Evolutionary conservation across 441 rosid species (phyloP).

Genomic region (Breynia disticha): DNA sequence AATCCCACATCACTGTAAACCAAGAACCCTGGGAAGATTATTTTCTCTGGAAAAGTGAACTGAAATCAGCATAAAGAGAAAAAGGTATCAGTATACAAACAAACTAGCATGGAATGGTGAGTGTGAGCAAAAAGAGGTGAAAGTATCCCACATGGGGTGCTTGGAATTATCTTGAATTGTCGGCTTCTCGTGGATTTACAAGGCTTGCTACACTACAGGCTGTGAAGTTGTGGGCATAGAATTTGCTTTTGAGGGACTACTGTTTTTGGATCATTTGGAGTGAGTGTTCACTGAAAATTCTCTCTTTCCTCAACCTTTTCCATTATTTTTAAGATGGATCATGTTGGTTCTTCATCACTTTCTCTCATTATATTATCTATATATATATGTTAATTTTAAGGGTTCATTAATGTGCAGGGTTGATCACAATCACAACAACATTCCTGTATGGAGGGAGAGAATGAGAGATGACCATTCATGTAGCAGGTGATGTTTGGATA

Average conservation of each 20-base stretch:
- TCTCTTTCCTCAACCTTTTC: no score
- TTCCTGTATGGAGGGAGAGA: no score
- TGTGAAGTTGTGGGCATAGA: slow-evolving; percentile 54
- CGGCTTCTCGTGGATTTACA: slow-evolving; percentile 40
- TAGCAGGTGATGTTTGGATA: no score
- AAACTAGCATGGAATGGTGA: slow-evolving; percentile 18
- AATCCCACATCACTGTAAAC: slow-evolving; percentile 71
- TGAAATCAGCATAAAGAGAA: slow-evolving; percentile 11
- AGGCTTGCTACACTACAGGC: slow-evolving; percentile 35
- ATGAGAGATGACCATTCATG: no score
- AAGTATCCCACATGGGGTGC: slow-evolving; percentile 75
- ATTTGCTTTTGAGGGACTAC: slow-evolving; percentile 5
- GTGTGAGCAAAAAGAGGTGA: slow-evolving; percentile 20
- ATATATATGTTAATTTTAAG: no score
- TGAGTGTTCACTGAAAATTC: neutral
- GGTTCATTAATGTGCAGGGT: no score
- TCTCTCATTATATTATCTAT: no score
- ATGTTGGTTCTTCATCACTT: no score
- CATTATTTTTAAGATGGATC: no score
- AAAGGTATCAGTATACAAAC: slow-evolving; percentile 16
- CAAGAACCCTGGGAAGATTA: slow-evolving; percentile 9
- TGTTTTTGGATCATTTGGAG: slow-evolving; percentile 30
- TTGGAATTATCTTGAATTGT: slow-evolving; percentile 43
- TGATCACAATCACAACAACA: no score
- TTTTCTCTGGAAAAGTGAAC: slow-evolving; percentile 7